Conservation (phyloP, 78 protist species). For the Dictyostelium intermedium region DNA sequence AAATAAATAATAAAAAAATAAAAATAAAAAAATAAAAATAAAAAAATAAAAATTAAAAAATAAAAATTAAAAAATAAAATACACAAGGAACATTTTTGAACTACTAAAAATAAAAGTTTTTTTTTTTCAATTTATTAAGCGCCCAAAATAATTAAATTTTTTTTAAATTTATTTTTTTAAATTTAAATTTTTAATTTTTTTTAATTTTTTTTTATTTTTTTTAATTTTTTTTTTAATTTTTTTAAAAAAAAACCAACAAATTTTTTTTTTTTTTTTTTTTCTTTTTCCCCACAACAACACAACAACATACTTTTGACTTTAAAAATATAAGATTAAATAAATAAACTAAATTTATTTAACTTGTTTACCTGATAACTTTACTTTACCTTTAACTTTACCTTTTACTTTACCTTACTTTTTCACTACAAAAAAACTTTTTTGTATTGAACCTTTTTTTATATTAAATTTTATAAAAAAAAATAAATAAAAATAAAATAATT, state of each 20-base stretch:
- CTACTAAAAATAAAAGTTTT: no score
- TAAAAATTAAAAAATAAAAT: no score
- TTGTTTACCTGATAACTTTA: neutral
- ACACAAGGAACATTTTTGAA: no score
- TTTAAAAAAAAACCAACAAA: neutral
- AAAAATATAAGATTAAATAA: neutral
- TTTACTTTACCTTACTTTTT: neutral
- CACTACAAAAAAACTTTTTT: neutral
- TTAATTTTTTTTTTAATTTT: neutral
- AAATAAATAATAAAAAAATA: no score
- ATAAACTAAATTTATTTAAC: neutral
- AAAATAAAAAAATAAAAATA: no score
- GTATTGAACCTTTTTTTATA: neutral
- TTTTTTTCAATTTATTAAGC: no score
- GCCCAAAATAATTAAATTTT: no score
- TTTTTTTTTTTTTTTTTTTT: no score
- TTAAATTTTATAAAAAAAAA: neutral
- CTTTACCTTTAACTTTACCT: neutral
- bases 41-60: no score
- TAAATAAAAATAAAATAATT: neutral
- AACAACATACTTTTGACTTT: neutral
- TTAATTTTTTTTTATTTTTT: neutral
- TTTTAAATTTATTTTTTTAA: no score
- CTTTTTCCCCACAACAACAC: neutral
- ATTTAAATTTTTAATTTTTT: no score